Base-by-base conservation (phyloP, 345 rosid genomes). In the Eucalyptus cladocalyx region DNA sequence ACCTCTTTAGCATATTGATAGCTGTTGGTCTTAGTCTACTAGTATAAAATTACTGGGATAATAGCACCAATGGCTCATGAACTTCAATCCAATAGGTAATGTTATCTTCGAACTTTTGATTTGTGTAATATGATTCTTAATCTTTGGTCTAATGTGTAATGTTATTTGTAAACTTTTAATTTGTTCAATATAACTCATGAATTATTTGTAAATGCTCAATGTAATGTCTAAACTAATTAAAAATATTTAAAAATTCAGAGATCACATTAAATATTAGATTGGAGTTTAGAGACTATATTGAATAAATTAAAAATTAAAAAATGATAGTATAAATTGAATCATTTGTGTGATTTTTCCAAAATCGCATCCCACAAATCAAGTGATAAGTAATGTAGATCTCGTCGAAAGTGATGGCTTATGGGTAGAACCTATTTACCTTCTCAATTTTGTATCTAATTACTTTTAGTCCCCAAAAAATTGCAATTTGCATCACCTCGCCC, bases 241-340 rank as follows among this genome's bases (percentile, higher is more conserved):
- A n/a, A n/a, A 15, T 2, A 0, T 16, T 0, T 2, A 67, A n/a
- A 67, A 15, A 11, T 67, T 15, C 0, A 4, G 8, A 2, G 10
- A 15, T 8, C 23, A n/a, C 3, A 7, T 67, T 67, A 34, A 67
- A n/a, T 0, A 30, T 62, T 30, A 9, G 0, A 62, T 30, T 1
- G 1, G 8, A 28, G 15, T 6, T 28, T 62, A 28, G 0, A 1
- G 4, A 60, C 0, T 12, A 2, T 0, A 28, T 6, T 28, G 1
- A 12, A 62, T 28, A 13, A 62, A 62, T 62, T 28, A 28, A 62
- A 62, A 62, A 0, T 62, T 62, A 0, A 30, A 56, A 56, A 56
- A 56, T 0, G 12, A 56, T 56, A 56, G 3, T 56, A 12, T 24
- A 56, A 24, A 56, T 23, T 4, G 16, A 60, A 60, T 4, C 3